Base-by-base conservation (phyloP, 805 yeast species). In the Yamadazyma insecticola region DNA sequence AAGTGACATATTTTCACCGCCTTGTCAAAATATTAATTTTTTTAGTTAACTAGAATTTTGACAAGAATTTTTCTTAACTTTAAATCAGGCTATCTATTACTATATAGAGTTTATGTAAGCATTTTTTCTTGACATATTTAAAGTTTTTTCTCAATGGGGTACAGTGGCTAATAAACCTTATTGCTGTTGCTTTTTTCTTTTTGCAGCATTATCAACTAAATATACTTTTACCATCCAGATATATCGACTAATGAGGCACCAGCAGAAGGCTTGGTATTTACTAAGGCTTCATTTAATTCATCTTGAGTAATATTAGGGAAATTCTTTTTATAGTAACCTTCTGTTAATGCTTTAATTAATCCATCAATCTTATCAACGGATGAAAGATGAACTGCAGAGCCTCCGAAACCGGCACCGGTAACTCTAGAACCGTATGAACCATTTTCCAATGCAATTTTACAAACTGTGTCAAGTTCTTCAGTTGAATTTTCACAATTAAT, bases 341-440 rank as follows among this genome's bases (percentile, higher is more conserved):
- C 56, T 15, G 49, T 57, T 30, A 80, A 57, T 0, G 80, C 76
- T 2, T 40, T 35, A 7, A 55, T 51, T 17, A 76, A 60, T 2
- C 32, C 32, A 0, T 47, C 50, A 8, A 70, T 55, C 36, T 60
- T 66, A 36, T 64, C 63, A 4, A 59, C 56, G 3, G 70, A 57
- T 8, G 80, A 73, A 34, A 81, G 54, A 48, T 79, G 84, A n/a
- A 81, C 81, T 0, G 81, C 66, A 18, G 79, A 74, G 5, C 88
- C 88, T 20, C 88, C 88, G 70, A 78, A 81, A 4, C 89, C 89
- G 13, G 89, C 88, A 16, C 88, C 89, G 7, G 88, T 80, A n/a
- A 78, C 67, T 33, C 89, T 64, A 1, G 84, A 74, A 12, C 88
- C 88, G 36, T 55, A 63, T 1, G 84, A 63, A 3, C 87, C 88